Percentiles rank a stretch among this genome's conserved stretches.
Conservation (phyloP, 441 rosid genomes). For the Croton setiger region DNA sequence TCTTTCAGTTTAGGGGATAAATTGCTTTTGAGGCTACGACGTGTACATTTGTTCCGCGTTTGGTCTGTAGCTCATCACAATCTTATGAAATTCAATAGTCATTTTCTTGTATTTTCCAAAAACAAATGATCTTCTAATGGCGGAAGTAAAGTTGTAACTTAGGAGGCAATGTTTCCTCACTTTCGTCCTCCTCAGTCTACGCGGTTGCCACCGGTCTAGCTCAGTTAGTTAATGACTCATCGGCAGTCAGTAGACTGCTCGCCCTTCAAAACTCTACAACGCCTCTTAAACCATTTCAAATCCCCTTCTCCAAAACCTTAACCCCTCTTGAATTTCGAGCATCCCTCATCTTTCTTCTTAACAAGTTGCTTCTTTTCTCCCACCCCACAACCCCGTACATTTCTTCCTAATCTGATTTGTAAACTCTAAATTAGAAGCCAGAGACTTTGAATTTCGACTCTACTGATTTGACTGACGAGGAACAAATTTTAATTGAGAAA, state of each 20-base stretch:
- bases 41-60: too few relatives aligned
- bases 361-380: constrained; percentile 48
- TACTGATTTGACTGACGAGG: constrained; percentile 47
- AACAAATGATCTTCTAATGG: not conserved
- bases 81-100: too few relatives aligned
- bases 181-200: constrained; percentile 46
- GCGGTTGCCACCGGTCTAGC: constrained; percentile 44
- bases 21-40: too few relatives aligned
- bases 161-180: constrained; percentile 68
- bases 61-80: too few relatives aligned
- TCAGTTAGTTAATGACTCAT: constrained; percentile 47
- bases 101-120: not conserved
- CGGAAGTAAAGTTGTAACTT: constrained; percentile 32
- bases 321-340: constrained; percentile 48
- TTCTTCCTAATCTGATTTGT: constrained; percentile 33
- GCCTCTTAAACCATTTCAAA: constrained; percentile 20
- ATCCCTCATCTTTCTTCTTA: constrained; percentile 46
- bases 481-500: constrained; percentile 31
- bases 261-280: constrained; percentile 17
- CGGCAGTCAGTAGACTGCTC: constrained; percentile 41
- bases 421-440: constrained; percentile 30
- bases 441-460: not conserved
- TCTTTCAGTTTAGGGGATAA: too few relatives aligned
- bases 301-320: constrained; percentile 18
- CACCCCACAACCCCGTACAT: constrained; percentile 30